Base-by-base conservation (phyloP, 2,329 filamentous ascomycete species). In the Calonectria pseudoturangicola region DNA sequence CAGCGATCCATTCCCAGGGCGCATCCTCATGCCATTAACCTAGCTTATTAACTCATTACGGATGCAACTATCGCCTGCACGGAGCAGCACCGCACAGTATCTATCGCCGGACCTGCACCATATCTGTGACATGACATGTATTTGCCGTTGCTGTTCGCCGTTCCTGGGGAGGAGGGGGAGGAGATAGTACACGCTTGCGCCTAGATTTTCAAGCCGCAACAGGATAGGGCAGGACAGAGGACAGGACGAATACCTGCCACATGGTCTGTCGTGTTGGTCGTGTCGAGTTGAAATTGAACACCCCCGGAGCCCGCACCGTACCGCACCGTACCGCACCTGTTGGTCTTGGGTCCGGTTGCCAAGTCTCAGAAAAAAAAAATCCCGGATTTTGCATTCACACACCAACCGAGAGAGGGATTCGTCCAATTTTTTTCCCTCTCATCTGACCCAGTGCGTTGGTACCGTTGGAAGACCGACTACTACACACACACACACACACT, bases 361-460 rank as follows among this genome's bases (percentile, higher is more conserved):
- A 66, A 66, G 64, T 66, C 48, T 66, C 36, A 36, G 10, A 36
- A 36, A 36, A 54, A 41, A 41, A 54, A 41, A 56, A 66, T 66
- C 36, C 48, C 36, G 48, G 48, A 43, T 56, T 66, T 66, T n/a
- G 47, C 13, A 18, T 43, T 54, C 28, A 18, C 27, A n/a, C 64
- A 56, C n/a, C 64, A 56, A 50, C 48, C 48, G 27, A 66, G 33
- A 56, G 25, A 66, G 33, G 51, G 27, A 50, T 36, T 51, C 39
- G 48, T 21, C 41, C 36, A 48, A 51, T 63, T 36, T 56, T 56
- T 62, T 54, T 45, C 63, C 27, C 47, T 58, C 72, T 65, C 68
- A 33, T 69, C 30, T 68, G 58, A 68, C 72, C 69, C 69, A 39
- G 56, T 63, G 58, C 41, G 64, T 64, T 58, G 65, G 70, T 65